Conservation (phyloP, 352 stramenopile genomes). For the Globisporangium heterothallicum region DNA sequence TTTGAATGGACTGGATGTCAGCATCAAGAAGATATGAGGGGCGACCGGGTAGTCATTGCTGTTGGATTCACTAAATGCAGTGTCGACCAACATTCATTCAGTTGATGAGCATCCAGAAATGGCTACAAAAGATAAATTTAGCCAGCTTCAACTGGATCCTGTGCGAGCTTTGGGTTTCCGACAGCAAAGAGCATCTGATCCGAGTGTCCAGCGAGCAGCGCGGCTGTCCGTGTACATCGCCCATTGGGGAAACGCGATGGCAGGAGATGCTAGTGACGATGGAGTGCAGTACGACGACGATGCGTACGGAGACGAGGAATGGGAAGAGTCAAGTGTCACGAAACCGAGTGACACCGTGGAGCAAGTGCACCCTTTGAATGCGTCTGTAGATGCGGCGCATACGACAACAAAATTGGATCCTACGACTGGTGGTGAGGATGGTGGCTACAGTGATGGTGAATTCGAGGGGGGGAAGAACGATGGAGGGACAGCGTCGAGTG, state of each 20-base stretch:
- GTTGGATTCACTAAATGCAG: too few relatives aligned
- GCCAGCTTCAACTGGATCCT: background rate
- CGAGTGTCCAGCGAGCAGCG: background rate
- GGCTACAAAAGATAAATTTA: background rate
- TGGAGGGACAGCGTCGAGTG: too few relatives aligned
- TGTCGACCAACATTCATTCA: too few relatives aligned
- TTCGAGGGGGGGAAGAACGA: slow-evolving; percentile 8
- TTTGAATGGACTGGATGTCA: too few relatives aligned
- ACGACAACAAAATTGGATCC: too few relatives aligned
- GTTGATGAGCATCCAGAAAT: too few relatives aligned
- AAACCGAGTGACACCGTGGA: background rate
- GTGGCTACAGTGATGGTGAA: slow-evolving; percentile 7
- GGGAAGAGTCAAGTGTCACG: slow-evolving; percentile 1
- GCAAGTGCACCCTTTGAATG: slow-evolving; percentile 2
- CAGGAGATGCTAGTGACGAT: too few relatives aligned
- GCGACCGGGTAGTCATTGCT: too few relatives aligned
- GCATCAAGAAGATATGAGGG: too few relatives aligned
- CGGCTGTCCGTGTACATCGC: too few relatives aligned
- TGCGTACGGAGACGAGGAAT: slow-evolving; percentile 5
- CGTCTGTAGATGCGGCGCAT: background rate
- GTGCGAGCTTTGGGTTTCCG: background rate
- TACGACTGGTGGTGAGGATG: background rate
- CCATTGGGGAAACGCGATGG: too few relatives aligned
- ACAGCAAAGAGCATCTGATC: background rate
- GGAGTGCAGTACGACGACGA: slow-evolving; percentile 4